These are phyloP conservation scores for Fonsecaea multimorphosa DNA, from an alignment of 2,329 filamentous ascomycete genomes.

Conservation along the genomic window DNA sequence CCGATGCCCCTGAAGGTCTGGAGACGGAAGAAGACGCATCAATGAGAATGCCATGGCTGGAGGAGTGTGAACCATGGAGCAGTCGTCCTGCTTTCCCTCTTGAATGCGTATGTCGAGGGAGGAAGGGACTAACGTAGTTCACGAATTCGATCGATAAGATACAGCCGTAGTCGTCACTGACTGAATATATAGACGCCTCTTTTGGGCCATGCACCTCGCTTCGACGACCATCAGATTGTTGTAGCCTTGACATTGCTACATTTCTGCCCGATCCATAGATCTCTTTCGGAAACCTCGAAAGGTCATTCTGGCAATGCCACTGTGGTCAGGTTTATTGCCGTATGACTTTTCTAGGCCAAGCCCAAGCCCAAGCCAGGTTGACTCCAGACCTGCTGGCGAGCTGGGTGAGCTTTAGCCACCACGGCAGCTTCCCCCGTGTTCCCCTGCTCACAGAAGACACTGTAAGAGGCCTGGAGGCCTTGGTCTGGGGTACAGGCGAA, in stretches of 20 bases:
- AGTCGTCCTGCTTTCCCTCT: background rate
- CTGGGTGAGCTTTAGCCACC: background rate
- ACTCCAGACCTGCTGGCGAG: background rate
- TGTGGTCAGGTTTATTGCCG: background rate
- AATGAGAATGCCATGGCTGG: background rate
- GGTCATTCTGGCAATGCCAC: background rate
- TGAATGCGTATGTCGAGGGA: background rate
- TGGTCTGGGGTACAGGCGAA: background rate
- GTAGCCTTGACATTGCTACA: background rate
- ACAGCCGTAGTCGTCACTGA: no score
- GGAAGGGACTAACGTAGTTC: background rate
- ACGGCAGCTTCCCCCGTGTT: background rate
- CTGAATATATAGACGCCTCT: no score
- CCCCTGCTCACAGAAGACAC: background rate
- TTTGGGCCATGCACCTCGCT: no score
- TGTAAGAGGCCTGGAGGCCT: background rate
- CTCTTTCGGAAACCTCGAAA: background rate
- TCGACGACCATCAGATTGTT: no score
- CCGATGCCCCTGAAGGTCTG: slow-evolving; percentile 42
- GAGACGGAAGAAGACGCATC: slow-evolving; percentile 29
- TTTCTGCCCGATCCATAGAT: background rate
- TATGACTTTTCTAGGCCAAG: no score
- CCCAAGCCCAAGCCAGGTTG: background rate
- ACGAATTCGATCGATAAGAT: background rate
- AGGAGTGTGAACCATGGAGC: background rate